Evolutionary conservation across 139 green algal species (phyloP).

Genomic region (Chlamydomonas sphaeroides): DNA sequence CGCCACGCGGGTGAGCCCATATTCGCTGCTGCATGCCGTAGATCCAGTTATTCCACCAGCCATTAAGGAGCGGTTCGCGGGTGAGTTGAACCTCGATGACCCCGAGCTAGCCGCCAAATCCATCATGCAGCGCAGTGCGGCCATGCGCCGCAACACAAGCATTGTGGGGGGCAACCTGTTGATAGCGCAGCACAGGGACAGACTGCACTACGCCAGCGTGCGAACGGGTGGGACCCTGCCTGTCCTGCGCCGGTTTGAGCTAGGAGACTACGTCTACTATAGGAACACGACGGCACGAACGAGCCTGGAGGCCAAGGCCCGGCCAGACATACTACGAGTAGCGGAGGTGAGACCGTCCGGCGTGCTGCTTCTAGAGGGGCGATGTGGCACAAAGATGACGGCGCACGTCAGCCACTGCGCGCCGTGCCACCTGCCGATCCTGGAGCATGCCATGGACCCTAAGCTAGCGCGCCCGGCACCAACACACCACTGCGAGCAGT

Average conservation of each 20-base stretch:
- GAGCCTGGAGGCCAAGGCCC: constrained; percentile 8
- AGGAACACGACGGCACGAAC: not conserved
- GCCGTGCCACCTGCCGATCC: constrained; percentile 33
- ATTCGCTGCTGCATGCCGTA: constrained; percentile 6
- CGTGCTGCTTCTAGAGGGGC: constrained; percentile 14
- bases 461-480: not conserved
- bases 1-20: constrained; percentile 8
- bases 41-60: constrained; percentile 26
- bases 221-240: not conserved
- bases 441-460: not conserved
- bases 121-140: not conserved
- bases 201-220: constrained; percentile 15
- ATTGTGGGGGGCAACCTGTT: constrained; percentile 20
- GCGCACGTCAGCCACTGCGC: constrained; percentile 13
- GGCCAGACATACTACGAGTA: constrained; percentile 3
- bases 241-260: not conserved
- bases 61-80: not conserved
- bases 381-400: constrained; percentile 11
- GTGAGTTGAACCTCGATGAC: constrained; percentile 9
- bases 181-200: constrained; percentile 49
- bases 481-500: constrained; percentile 18
- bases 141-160: not conserved
- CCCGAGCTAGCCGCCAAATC: not conserved
- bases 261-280: constrained; percentile 46
- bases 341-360: constrained; percentile 2